phyloP scores from a whole-genome alignment of 768 basidiomycete genomes.

The Steccherinum ochraceum region DNA sequence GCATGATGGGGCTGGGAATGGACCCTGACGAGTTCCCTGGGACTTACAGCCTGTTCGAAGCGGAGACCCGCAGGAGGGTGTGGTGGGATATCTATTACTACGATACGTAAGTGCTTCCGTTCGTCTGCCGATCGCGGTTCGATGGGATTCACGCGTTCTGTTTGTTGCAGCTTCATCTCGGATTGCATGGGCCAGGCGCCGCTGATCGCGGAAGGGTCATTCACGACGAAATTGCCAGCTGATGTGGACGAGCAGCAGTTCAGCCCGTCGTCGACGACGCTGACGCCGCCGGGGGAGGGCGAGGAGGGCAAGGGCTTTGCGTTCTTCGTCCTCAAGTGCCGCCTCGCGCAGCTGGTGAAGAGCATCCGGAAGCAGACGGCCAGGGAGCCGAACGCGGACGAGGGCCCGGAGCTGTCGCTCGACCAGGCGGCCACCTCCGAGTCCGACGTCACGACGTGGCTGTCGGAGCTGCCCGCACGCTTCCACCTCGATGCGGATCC shows the following conservation, averaged over 20 bases:
- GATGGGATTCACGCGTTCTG: background rate
- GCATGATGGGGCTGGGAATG: conserved; percentile 52
- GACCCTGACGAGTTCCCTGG: conserved; percentile 52
- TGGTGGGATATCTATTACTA: conserved; percentile 82
- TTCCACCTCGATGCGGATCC: conserved; percentile 38
- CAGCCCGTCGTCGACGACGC: conserved; percentile 35
- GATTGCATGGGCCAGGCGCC: conserved; percentile 63
- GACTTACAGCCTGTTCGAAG: conserved; percentile 43
- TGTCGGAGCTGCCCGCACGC: conserved; percentile 41
- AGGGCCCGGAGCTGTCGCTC: conserved; percentile 36
- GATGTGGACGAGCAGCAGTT: conserved; percentile 53
- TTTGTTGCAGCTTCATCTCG: conserved; percentile 50
- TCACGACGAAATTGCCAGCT: conserved; percentile 48
- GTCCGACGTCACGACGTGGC: conserved; percentile 47
- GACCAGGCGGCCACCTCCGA: conserved; percentile 59
- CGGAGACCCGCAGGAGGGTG: conserved; percentile 46
- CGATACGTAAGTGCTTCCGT: conserved; percentile 52
- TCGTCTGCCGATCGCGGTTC: background rate
- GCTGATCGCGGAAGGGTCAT: conserved; percentile 48
- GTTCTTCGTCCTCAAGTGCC: conserved; percentile 56
- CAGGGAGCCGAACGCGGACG: conserved; percentile 28
- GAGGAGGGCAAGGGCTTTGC: conserved; percentile 29
- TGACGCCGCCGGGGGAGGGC: conserved; percentile 30
- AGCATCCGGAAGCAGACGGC: conserved; percentile 47
- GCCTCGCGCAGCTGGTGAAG: conserved; percentile 60